A percentile compares a stretch with the other conserved stretches of the same genome.
These are phyloP conservation scores for Coprinopsis sp. DNA, from an alignment of 768 basidiomycete genomes.

Conservation along the genomic window DNA sequence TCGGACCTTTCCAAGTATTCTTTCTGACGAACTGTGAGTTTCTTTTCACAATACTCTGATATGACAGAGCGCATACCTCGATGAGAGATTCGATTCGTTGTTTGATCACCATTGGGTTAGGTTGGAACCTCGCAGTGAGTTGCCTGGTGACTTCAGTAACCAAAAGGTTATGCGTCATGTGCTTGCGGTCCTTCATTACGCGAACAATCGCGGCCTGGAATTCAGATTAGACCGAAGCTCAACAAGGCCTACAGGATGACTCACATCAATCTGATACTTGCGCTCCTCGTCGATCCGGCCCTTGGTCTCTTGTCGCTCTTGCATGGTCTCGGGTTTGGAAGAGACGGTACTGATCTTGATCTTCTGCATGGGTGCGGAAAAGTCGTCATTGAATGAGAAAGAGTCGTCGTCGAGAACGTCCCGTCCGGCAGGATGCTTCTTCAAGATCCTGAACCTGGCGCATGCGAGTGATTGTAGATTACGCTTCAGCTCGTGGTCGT, in stretches of 20 bases:
- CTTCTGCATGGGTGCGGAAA: constrained; percentile 76
- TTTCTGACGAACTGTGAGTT: constrained; percentile 44
- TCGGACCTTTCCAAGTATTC: constrained; percentile 92
- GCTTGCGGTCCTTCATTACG: constrained; percentile 95
- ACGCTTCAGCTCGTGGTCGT: constrained; percentile 77
- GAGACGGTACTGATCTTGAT: constrained; percentile 93
- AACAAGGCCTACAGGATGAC: constrained; percentile 22
- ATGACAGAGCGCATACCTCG: constrained; percentile 60
- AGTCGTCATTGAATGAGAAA: constrained; percentile 86
- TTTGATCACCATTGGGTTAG: constrained; percentile 85
- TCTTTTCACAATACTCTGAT: neutral
- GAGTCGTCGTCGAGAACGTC: constrained; percentile 73
- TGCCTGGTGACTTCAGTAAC: constrained; percentile 89
- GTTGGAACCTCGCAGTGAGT: constrained; percentile 77
- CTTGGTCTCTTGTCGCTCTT: constrained; percentile 87
- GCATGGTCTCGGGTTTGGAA: constrained; percentile 78
- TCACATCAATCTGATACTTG: constrained; percentile 82
- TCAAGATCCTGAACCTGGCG: constrained; percentile 88
- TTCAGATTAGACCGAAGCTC: constrained; percentile 1
- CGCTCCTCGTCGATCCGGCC: constrained; percentile 91
- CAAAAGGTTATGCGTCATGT: constrained; percentile 82
- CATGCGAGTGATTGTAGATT: constrained; percentile 95
- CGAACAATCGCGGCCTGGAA: constrained; percentile 94
- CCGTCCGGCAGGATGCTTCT: constrained; percentile 84
- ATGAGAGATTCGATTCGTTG: constrained; percentile 90